Conservation (phyloP, 805 yeast species). For the Yamadazyma scolyti region DNA sequence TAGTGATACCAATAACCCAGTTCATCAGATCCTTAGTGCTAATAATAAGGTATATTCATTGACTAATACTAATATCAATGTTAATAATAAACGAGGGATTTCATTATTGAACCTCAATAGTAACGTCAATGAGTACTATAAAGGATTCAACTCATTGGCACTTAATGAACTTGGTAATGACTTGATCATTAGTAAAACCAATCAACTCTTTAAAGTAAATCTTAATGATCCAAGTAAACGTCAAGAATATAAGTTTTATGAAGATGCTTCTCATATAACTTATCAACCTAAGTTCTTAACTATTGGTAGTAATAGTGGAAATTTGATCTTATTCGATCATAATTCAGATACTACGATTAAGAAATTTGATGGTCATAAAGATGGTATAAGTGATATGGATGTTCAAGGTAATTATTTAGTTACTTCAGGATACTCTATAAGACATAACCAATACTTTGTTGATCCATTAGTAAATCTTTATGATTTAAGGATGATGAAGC, state of each 20-base stretch:
- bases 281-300: conserved; percentile 47
- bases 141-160: conserved; percentile 11
- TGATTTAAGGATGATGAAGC: conserved; percentile 69
- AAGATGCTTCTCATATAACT: conserved; percentile 45
- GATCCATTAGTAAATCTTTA: conserved; percentile 84
- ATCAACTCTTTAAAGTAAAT: conserved; percentile 28
- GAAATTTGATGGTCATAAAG: conserved; percentile 57
- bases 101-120: conserved; percentile 12
- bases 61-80: conserved; percentile 25
- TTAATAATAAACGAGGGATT: conserved; percentile 34
- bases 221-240: conserved; percentile 24
- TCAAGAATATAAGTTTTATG: conserved; percentile 33
- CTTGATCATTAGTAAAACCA: conserved; percentile 19
- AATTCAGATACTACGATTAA: conserved; percentile 43
- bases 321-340: conserved; percentile 63
- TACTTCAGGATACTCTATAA: conserved; percentile 76
- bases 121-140: conserved; percentile 8
- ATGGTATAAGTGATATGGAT: conserved; percentile 60
- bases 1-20: conserved; percentile 15
- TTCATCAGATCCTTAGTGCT: conserved; percentile 25
- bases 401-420: conserved; percentile 63
- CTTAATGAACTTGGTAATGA: conserved; percentile 20
- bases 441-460: conserved; percentile 34
- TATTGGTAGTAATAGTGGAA: conserved; percentile 57
- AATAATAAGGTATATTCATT: conserved; percentile 33